Conservation (phyloP, 805 yeast genomes). For the Scheffersomyces stipitis region DNA sequence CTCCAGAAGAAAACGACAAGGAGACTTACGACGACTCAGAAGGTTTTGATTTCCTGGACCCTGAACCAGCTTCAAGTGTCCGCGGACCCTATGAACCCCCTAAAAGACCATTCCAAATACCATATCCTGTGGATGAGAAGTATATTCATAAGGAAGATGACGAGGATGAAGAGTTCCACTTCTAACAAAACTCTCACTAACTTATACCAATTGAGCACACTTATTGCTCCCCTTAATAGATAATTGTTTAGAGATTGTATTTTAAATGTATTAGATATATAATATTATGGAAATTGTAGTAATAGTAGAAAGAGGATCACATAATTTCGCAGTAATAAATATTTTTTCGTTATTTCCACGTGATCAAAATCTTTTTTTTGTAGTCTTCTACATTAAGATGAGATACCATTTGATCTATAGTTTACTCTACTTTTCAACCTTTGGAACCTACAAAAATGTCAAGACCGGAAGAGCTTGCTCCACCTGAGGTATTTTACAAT, state of each 20-base stretch:
- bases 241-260: too few species aligned
- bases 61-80: background rate
- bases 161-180: conserved; percentile 5
- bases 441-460: conserved; percentile 60
- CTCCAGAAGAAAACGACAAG: background rate
- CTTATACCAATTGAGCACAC: too few species aligned
- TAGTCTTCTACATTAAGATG: too few species aligned
- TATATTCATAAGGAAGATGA: background rate
- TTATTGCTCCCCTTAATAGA: too few species aligned
- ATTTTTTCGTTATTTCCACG: too few species aligned
- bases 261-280: too few species aligned
- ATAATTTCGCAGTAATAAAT: too few species aligned
- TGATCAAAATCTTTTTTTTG: too few species aligned
- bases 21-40: background rate
- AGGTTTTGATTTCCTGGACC: background rate
- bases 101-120: conserved; percentile 6
- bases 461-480: conserved; percentile 94
- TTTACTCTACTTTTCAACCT: too few species aligned
- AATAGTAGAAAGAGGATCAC: too few species aligned
- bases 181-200: conserved; percentile 1
- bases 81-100: conserved; percentile 46
- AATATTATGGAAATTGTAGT: too few species aligned
- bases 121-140: conserved; percentile 1
- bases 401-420: too few species aligned
- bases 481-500: conserved; percentile 93